phyloP scores from a whole-genome alignment of 2,329 filamentous ascomycete species.

The Endoconidiophora laricicola region DNA sequence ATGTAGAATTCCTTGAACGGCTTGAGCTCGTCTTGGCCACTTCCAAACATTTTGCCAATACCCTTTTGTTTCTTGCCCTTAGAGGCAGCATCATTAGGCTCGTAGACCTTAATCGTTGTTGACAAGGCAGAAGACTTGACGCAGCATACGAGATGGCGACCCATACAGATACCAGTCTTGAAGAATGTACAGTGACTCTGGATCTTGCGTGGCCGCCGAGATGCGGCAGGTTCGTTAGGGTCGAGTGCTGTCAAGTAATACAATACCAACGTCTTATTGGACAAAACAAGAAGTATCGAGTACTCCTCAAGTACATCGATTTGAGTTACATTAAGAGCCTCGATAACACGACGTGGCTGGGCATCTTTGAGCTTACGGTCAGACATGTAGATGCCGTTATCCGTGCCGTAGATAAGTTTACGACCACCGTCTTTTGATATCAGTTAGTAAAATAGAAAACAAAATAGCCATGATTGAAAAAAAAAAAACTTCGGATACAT shows the following conservation, averaged over 20 bases:
- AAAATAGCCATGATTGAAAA: neutral
- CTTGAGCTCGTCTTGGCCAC: constrained; percentile 82
- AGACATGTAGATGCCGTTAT: constrained; percentile 81
- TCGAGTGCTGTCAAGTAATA: constrained; percentile 80
- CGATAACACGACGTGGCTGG: constrained; percentile 66
- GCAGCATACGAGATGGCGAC: constrained; percentile 85
- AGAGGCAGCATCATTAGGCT: constrained; percentile 86
- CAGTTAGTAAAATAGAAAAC: constrained; percentile 13
- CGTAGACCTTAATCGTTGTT: constrained; percentile 97
- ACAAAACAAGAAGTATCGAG: constrained; percentile 73
- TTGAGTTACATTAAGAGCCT: constrained; percentile 76
- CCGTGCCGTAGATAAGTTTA: constrained; percentile 87
- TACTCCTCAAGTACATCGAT: constrained; percentile 95
- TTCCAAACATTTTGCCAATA: constrained; percentile 87
- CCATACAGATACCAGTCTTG: constrained; percentile 88
- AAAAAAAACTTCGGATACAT: constrained; percentile 21
- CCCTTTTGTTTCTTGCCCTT: constrained; percentile 94
- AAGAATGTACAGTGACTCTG: constrained; percentile 97
- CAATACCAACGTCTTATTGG: constrained; percentile 83
- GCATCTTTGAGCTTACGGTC: constrained; percentile 80
- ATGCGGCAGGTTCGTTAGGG: constrained; percentile 60
- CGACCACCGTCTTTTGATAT: constrained; percentile 60
- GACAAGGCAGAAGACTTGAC: constrained; percentile 89
- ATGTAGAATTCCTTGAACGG: constrained; percentile 99
- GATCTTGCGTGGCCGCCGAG: constrained; percentile 86